These are phyloP conservation scores for Hansenula lynferdii DNA, from an alignment of 1,139 yeast genomes.

Conservation along the genomic window DNA sequence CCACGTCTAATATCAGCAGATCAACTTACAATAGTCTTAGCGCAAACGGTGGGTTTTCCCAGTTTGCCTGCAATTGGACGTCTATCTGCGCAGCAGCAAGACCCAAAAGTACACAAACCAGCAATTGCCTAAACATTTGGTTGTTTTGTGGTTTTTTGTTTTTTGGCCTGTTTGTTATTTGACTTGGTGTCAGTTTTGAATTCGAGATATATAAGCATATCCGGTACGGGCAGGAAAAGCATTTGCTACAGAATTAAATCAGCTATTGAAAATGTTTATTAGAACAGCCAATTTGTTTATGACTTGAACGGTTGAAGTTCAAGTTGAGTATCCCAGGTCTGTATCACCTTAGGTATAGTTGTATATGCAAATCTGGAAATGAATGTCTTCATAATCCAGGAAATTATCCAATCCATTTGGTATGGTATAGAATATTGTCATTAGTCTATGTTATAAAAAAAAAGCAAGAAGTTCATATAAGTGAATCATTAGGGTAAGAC, in stretches of 20 bases:
- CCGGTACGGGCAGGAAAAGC: too few species aligned
- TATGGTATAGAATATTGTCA: background rate
- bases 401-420: background rate
- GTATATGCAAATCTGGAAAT: constrained; percentile 1
- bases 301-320: constrained; percentile 3
- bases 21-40: constrained; percentile 39
- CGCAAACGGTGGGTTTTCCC: constrained; percentile 38
- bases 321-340: too few species aligned
- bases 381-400: background rate
- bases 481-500: constrained; percentile 3
- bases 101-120: background rate
- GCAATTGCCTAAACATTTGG: background rate
- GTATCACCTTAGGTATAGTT: too few species aligned
- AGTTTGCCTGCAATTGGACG: constrained; percentile 23
- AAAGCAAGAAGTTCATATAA: background rate
- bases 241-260: too few species aligned
- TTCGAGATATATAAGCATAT: too few species aligned
- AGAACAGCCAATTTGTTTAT: too few species aligned
- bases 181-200: too few species aligned
- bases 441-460: too few species aligned
- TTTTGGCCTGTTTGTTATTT: too few species aligned
- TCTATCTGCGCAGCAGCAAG: constrained; percentile 9
- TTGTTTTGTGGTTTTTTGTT: too few species aligned
- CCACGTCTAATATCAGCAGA: background rate
- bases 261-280: too few species aligned